phyloP scores from a whole-genome alignment of 257 asterid genomes.

The Cruciata laevipes region DNA sequence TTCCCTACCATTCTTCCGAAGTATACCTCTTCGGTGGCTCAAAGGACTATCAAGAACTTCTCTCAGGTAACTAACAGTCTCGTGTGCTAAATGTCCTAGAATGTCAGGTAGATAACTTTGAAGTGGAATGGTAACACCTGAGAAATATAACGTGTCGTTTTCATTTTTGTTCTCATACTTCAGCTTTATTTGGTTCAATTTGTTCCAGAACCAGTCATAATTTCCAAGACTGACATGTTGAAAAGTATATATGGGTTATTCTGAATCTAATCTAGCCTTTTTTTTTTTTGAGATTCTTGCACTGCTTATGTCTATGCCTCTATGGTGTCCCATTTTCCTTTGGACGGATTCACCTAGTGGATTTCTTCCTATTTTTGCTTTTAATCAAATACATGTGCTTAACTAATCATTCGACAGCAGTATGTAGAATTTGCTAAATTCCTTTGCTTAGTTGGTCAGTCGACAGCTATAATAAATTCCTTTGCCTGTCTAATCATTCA shows the following conservation, averaged over 20 bases:
- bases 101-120: neutral
- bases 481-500: conserved; percentile 1
- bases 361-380: neutral
- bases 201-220: neutral
- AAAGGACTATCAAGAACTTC: conserved; percentile 73
- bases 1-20: conserved; percentile 72
- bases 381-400: neutral
- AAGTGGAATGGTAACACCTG: neutral
- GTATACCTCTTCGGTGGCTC: conserved; percentile 86
- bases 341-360: neutral
- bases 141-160: neutral
- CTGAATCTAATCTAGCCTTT: neutral
- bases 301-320: neutral
- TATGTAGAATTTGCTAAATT: conserved; percentile 60
- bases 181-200: neutral
- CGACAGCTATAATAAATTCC: conserved; percentile 50
- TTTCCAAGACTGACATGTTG: neutral
- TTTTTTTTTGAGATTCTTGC: neutral
- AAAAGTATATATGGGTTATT: neutral
- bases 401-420: conserved; percentile 38
- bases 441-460: neutral
- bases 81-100: neutral
- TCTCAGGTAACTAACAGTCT: conserved; percentile 47
- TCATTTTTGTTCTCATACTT: neutral
- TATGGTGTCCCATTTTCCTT: too few relatives aligned